A percentile compares a stretch with the other conserved stretches of the same genome.
Evolutionary conservation across 73 alveolate genomes (phyloP).

Genomic region (Symbiodinium natans): DNA sequence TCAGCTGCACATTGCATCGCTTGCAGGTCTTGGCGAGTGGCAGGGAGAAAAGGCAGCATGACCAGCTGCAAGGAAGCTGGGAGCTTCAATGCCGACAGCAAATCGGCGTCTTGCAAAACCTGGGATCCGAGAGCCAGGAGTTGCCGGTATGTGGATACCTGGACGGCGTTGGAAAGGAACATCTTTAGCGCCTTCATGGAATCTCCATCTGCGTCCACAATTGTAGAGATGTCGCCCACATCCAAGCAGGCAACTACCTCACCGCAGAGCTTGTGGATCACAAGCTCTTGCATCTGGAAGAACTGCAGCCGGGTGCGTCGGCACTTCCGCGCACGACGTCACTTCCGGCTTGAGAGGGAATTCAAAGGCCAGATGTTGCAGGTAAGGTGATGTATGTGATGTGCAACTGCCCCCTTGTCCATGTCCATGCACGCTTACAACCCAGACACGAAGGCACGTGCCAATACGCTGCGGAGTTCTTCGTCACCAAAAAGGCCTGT

Average conservation of each 20-base stretch:
- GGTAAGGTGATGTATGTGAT: no score
- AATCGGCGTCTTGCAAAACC: not conserved
- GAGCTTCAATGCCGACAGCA: not conserved
- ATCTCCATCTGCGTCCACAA: not conserved
- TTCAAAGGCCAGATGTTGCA: no score
- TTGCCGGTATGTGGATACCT: not conserved
- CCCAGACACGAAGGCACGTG: conserved; percentile 20
- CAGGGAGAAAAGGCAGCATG: not conserved
- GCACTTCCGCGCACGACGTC: no score
- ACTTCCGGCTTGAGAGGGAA: no score
- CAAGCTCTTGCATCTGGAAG: not conserved
- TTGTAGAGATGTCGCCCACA: not conserved
- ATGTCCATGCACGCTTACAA: no score
- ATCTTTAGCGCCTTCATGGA: not conserved
- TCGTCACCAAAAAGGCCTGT: conserved; percentile 98
- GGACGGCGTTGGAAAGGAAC: not conserved
- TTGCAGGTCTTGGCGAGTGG: not conserved
- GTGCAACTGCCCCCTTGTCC: no score
- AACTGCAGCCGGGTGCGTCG: not conserved
- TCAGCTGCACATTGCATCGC: not conserved
- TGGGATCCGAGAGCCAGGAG: not conserved
- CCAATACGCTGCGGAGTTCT: conserved; percentile 99
- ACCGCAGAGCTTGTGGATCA: not conserved
- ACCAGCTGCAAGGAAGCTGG: not conserved
- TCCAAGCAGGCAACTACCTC: not conserved